Base-by-base conservation (phyloP, 768 basidiomycete species). In the Termitomyces sp. region DNA sequence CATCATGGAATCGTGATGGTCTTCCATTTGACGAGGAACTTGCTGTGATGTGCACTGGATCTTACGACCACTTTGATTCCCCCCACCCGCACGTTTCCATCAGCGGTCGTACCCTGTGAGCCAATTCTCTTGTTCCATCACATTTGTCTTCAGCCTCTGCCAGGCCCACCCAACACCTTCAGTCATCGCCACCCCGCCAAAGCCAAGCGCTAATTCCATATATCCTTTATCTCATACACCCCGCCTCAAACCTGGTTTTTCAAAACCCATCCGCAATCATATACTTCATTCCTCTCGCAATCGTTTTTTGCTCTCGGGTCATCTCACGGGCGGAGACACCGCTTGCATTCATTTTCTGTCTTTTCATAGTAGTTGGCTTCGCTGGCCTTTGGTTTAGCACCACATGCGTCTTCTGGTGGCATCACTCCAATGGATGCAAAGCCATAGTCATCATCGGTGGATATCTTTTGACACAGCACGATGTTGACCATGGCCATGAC, bases 331-430 rank as follows among this genome's bases (percentile, higher is more conserved):
- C 7, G 92, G 92, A 1, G 96, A 81, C 83, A 19, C 87, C 88
- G 0, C 85, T 83, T 75, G 92, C 95, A 5, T 91, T 98, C 62
- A 64, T 91, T 2, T 79, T 77, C 0, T 82, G 82, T 7, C 72
- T 95, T 49, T 66, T 68, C 1, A 53, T 96, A 21, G 73, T 87
- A 28, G 66, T 94, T 26, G 78, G 77, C 2, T 78, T 98, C 46
- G 75, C 89, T 2, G 91, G 85, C 0, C 70, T 89, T 9, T 99
- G 92, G 91, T 84, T 97, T 60, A 89, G 84, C 10, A 92, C 92
- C 26, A 94, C 93, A 0, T 88, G 86, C 46, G 84, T 87, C 17
- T 96, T 87, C 83, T 87, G 95, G 81, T 98, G 95, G 94, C 72
- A 74, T 38, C 75, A 94, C 62, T 77, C 85, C 57, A 6, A 26